phyloP scores from a whole-genome alignment of 2,329 filamentous ascomycete species.

The Aspergillus quadrilineatus region DNA sequence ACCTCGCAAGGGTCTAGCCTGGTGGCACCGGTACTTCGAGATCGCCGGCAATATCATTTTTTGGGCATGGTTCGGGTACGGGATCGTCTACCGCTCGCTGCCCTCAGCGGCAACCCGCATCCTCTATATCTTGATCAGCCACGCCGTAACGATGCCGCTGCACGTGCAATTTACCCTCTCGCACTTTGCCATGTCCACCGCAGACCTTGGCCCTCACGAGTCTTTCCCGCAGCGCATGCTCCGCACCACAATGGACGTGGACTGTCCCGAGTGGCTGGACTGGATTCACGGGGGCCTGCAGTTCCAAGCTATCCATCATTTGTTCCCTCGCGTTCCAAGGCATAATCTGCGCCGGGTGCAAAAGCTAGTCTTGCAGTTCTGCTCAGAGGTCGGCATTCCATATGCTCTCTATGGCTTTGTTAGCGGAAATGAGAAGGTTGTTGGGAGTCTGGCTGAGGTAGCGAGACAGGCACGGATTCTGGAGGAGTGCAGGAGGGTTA shows the following conservation, averaged over 20 bases:
- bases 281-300: slow-evolving; percentile 87
- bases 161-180: slow-evolving; percentile 89
- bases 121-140: slow-evolving; percentile 74
- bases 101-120: slow-evolving; percentile 69
- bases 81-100: slow-evolving; percentile 71
- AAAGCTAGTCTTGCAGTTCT: slow-evolving; percentile 76
- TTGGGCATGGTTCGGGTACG: slow-evolving; percentile 84
- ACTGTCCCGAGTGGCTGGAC: slow-evolving; percentile 83
- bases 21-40: slow-evolving; percentile 83
- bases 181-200: slow-evolving; percentile 91
- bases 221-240: slow-evolving; percentile 90
- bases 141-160: slow-evolving; percentile 75
- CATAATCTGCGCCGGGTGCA: slow-evolving; percentile 78
- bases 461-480: slow-evolving; percentile 75
- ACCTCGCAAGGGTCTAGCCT: slow-evolving; percentile 71
- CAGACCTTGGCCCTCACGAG: slow-evolving; percentile 77
- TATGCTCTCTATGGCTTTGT: slow-evolving; percentile 85
- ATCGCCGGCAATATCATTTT: slow-evolving; percentile 74
- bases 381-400: slow-evolving; percentile 75
- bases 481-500: slow-evolving; percentile 65
- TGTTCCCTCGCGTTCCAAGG: slow-evolving; percentile 78
- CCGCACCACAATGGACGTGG: slow-evolving; percentile 89
- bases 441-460: slow-evolving; percentile 74
- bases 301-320: slow-evolving; percentile 84
- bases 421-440: slow-evolving; percentile 77